Evolutionary conservation across 345 rosid species (phyloP).

Genomic region (Aethionema arabicum): DNA sequence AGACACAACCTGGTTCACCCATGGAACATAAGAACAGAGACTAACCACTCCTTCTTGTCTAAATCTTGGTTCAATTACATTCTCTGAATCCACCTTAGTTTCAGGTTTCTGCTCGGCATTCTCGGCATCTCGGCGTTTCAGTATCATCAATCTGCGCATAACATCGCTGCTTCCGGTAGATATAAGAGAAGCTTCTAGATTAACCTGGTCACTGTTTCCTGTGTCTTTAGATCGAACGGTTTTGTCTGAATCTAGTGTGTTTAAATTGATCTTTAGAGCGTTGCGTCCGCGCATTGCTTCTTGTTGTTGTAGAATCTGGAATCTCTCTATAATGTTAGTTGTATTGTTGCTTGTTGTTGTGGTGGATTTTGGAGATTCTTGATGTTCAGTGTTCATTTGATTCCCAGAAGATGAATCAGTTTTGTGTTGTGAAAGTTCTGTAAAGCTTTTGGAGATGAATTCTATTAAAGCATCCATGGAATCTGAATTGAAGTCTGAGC

Average conservation of each 20-base stretch:
- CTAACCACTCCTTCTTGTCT: not conserved
- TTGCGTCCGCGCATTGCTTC: not conserved
- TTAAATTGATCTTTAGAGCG: not conserved
- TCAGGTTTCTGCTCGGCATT: slow-evolving; percentile 16
- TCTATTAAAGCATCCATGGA: slow-evolving; percentile 9
- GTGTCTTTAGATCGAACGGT: slow-evolving; percentile 2
- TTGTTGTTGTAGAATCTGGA: slow-evolving; percentile 13
- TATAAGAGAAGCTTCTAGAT: slow-evolving; percentile 32
- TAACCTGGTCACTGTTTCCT: slow-evolving; percentile 16
- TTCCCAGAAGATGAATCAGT: too few species aligned
- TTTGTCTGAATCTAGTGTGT: not conserved
- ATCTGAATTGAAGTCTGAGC: slow-evolving; percentile 17
- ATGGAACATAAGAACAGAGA: not conserved
- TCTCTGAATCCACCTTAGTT: slow-evolving; percentile 12
- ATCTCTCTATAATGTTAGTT: not conserved
- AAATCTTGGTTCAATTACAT: not conserved
- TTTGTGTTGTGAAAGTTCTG: not conserved
- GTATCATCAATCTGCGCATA: slow-evolving; percentile 51
- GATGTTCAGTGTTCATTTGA: too few species aligned
- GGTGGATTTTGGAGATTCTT: too few species aligned
- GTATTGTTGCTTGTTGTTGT: too few species aligned
- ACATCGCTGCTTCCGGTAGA: slow-evolving; percentile 43
- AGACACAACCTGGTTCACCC: too few species aligned
- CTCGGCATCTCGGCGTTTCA: slow-evolving; percentile 41
- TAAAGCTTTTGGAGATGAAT: slow-evolving; percentile 25